These are phyloP conservation scores for Massarina eburnea DNA, from an alignment of 2,329 filamentous ascomycete genomes.

Conservation along the genomic window DNA sequence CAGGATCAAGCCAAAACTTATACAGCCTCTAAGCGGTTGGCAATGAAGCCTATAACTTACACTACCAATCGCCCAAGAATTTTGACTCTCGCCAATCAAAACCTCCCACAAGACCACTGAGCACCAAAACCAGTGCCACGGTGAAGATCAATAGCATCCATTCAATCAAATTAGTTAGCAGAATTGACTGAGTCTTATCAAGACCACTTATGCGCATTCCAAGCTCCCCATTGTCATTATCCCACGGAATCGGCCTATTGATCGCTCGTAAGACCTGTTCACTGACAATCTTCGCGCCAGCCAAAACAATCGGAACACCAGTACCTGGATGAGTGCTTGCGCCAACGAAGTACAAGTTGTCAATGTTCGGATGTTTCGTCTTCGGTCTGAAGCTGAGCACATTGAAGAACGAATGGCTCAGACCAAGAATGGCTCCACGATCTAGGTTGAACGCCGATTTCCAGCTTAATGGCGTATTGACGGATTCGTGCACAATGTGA, in stretches of 20 bases:
- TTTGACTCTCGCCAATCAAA: conserved; percentile 11
- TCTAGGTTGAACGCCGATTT: conserved; percentile 71
- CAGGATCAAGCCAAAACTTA: no score
- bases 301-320: conserved; percentile 72
- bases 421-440: conserved; percentile 71
- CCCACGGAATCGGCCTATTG: conserved; percentile 46
- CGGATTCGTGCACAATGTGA: conserved; percentile 60
- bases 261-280: conserved; percentile 53
- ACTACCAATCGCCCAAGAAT: conserved; percentile 7
- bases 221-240: conserved; percentile 5
- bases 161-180: conserved; percentile 19
- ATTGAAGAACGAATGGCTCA: conserved; percentile 74
- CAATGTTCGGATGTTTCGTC: conserved; percentile 55
- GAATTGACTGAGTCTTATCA: conserved; percentile 18
- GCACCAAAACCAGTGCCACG: conserved; percentile 3
- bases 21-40: no score
- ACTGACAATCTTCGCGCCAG: conserved; percentile 65
- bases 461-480: conserved; percentile 70
- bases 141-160: conserved; percentile 15
- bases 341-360: conserved; percentile 69
- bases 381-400: conserved; percentile 67
- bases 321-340: conserved; percentile 76
- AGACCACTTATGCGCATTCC: conserved; percentile 10
- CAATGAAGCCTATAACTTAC: background rate
- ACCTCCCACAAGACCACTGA: background rate